Conservation (phyloP, 2,329 filamentous ascomycete species). For the Neopestalotiopsis sp. region DNA sequence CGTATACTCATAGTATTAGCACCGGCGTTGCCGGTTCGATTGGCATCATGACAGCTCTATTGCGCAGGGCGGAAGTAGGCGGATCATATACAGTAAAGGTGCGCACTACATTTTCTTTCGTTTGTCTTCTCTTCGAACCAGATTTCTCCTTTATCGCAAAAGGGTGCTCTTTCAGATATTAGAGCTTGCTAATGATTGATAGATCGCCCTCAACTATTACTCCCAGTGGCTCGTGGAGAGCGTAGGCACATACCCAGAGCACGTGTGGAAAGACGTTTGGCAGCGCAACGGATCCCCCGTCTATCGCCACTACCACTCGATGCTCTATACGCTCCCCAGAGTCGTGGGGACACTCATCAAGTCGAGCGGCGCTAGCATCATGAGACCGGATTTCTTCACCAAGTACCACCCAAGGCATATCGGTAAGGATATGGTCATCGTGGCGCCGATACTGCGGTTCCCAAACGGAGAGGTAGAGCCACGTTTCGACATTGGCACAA, state of each 20-base stretch:
- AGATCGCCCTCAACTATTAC: slow-evolving; percentile 47
- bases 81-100: slow-evolving; percentile 26
- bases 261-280: slow-evolving; percentile 56
- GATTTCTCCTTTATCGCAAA: no score
- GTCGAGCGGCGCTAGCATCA: slow-evolving; percentile 44
- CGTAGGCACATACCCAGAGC: slow-evolving; percentile 44
- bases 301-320: slow-evolving; percentile 57
- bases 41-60: slow-evolving; percentile 47
- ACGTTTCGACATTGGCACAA: slow-evolving; percentile 53
- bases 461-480: slow-evolving; percentile 42
- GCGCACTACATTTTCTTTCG: background rate
- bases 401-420: slow-evolving; percentile 28
- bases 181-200: background rate
- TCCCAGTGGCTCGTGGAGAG: slow-evolving; percentile 46
- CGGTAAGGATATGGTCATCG: slow-evolving; percentile 41
- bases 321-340: slow-evolving; percentile 46
- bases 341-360: slow-evolving; percentile 46
- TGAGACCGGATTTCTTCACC: slow-evolving; percentile 56
- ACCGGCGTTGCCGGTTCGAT: slow-evolving; percentile 48
- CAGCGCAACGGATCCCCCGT: slow-evolving; percentile 48
- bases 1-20: slow-evolving; percentile 26
- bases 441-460: slow-evolving; percentile 52
- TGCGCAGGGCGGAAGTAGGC: slow-evolving; percentile 43
- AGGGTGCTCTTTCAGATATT: background rate
- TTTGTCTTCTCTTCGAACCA: background rate